Evolutionary conservation across 2,329 filamentous ascomycete species (phyloP), one percentile per base, ranked within the genome.

Genomic region (Ascochyta rabiei): DNA sequence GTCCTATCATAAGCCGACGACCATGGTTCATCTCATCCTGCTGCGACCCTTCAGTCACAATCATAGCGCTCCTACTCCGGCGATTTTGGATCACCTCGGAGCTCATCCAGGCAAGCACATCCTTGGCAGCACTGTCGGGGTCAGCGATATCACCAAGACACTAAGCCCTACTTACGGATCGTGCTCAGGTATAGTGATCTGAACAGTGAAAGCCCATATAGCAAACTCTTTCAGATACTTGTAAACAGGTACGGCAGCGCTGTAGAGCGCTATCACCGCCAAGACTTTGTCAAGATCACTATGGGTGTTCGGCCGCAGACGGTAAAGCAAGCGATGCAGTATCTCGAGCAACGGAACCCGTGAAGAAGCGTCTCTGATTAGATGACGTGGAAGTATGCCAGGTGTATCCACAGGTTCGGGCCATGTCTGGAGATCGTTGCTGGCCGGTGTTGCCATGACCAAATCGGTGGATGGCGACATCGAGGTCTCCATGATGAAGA

Each of bases 311-410:
- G 63, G 61, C 13, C 54, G 62, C 10, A 70, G 39, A 15, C 65
- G 66, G 21, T 61, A 63, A 2, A 68, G 38, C 19, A 69, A 26
- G 13, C 68, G 68, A 26, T 71, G 66, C 6, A 69, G n/a, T 13
- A 72, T 57, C 47, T 72, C 69, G n/a, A 72, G 49, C 1, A 72
- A 45, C 1, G 69, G 69, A 46, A 62, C 61, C 7, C 52, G 54
- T 8, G 39, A 40, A 5, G 59, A 59, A 10, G 63, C 59, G 16
- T 59, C 40, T 21, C 57, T 56, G 33, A 68, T 69, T 4, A 69
- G 57, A 43, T 68, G 64, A 5, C 28, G 52, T 9, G 69, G 69
- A 3, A 72, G 46, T 7, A 64, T 56, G 7, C 67, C 69, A 15
- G 65, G 63, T 2, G 66, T 66, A 31, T 65, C 56, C 9, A 70